Evolutionary conservation across 345 rosid genomes (phyloP).

Genomic region (Litchi chinensis): DNA sequence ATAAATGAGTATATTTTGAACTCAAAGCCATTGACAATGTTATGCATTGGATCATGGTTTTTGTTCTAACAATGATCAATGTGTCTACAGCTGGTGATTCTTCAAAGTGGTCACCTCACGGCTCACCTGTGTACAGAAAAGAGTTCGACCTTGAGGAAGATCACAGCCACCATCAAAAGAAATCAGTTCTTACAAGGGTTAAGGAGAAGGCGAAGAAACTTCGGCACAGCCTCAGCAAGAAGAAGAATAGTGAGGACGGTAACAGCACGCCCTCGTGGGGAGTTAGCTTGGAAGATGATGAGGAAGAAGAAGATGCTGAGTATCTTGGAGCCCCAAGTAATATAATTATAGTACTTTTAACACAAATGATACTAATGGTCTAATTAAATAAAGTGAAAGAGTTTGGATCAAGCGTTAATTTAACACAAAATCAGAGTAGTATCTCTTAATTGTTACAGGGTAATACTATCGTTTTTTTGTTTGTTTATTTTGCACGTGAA

Average conservation of each 20-base stretch:
- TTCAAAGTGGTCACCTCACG: slow-evolving; percentile 39
- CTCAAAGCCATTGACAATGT: not conserved
- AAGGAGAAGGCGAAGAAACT: slow-evolving; percentile 69
- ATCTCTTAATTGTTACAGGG: too few relatives aligned
- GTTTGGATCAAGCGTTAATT: too few relatives aligned
- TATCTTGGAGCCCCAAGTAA: slow-evolving; percentile 80
- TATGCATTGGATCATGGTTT: not conserved
- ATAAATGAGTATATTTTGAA: too few relatives aligned
- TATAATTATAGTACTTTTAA: not conserved
- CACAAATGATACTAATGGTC: not conserved
- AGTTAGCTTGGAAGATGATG: slow-evolving; percentile 48
- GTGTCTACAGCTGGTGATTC: slow-evolving; percentile 38
- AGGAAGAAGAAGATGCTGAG: slow-evolving; percentile 57
- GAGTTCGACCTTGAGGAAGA: slow-evolving; percentile 50
- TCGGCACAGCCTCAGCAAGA: slow-evolving; percentile 55
- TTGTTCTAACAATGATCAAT: not conserved
- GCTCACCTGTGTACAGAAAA: slow-evolving; percentile 23
- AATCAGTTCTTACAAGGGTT: slow-evolving; percentile 70
- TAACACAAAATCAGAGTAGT: too few relatives aligned
- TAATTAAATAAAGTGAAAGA: too few relatives aligned
- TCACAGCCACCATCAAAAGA: slow-evolving; percentile 41
- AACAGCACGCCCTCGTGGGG: slow-evolving; percentile 52
- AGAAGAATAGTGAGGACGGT: slow-evolving; percentile 47
- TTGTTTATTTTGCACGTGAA: too few relatives aligned
- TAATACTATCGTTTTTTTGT: too few relatives aligned